These are phyloP conservation scores for Leccinum pellstonianum DNA, from an alignment of 768 basidiomycete genomes.

Conservation along the genomic window DNA sequence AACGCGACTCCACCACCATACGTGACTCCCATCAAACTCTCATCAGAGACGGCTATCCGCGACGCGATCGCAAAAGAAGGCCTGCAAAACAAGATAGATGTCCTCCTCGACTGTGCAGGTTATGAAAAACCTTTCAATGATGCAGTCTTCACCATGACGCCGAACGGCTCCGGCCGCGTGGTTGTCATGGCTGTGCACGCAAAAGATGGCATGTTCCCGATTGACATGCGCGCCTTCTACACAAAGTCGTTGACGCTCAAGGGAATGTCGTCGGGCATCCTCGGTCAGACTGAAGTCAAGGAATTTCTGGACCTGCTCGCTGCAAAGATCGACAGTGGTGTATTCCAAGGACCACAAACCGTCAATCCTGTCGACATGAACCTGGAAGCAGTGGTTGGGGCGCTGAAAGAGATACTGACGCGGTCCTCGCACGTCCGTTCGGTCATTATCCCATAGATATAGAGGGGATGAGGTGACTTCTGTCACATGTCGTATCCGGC, in stretches of 20 bases:
- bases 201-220: conserved; percentile 30
- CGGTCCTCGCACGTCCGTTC: conserved; percentile 31
- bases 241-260: conserved; percentile 32
- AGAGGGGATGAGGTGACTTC: neutral
- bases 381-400: conserved; percentile 17
- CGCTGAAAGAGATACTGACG: conserved; percentile 26
- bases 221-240: conserved; percentile 34
- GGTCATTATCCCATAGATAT: conserved; percentile 25
- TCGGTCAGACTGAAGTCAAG: conserved; percentile 25
- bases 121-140: conserved; percentile 35
- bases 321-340: conserved; percentile 30
- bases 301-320: conserved; percentile 29
- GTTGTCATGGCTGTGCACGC: conserved; percentile 37
- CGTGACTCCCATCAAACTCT: conserved; percentile 33
- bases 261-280: conserved; percentile 32
- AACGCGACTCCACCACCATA: conserved; percentile 25
- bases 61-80: conserved; percentile 27
- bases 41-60: conserved; percentile 32
- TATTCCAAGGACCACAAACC: conserved; percentile 26
- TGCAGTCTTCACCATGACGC: conserved; percentile 34
- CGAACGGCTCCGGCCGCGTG: conserved; percentile 32
- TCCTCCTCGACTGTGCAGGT: conserved; percentile 35
- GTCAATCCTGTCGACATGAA: conserved; percentile 27
- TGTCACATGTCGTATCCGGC: neutral
- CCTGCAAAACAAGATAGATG: conserved; percentile 33